These are phyloP conservation scores for Hypoxylon cercidicola DNA, from an alignment of 495 filamentous ascomycete genomes.

Conservation along the genomic window DNA sequence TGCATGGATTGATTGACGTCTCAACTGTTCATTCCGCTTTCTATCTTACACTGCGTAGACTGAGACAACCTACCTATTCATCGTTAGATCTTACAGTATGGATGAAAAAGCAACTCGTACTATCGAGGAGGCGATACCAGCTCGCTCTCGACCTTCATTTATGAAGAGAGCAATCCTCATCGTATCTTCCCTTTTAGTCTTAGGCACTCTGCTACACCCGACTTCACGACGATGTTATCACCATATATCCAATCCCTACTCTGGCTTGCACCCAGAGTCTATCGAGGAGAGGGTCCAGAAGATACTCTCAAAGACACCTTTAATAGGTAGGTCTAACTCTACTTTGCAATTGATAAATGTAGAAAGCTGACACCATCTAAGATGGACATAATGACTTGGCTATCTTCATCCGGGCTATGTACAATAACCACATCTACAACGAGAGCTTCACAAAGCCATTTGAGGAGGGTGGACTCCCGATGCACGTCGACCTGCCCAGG, in stretches of 20 bases:
- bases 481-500: conserved; percentile 84
- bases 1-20: conserved; percentile 3
- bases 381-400: conserved; percentile 95
- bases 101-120: conserved; percentile 18
- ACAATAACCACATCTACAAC: conserved; percentile 81
- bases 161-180: conserved; percentile 25
- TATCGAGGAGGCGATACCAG: conserved; percentile 8
- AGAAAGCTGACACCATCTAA: conserved; percentile 47
- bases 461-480: conserved; percentile 68
- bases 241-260: conserved; percentile 31
- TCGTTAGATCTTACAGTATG: conserved; percentile 15
- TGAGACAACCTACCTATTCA: conserved; percentile 11
- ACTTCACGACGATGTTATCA: conserved; percentile 34
- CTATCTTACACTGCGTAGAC: conserved; percentile 12
- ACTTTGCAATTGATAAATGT: conserved; percentile 6
- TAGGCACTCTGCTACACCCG: conserved; percentile 37
- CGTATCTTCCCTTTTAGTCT: conserved; percentile 23
- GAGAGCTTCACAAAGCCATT: conserved; percentile 76
- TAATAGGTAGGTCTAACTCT: conserved; percentile 72
- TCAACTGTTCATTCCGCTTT: conserved; percentile 4
- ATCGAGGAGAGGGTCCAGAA: conserved; percentile 73
- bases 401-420: conserved; percentile 72
- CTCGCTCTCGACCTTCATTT: conserved; percentile 25
- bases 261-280: conserved; percentile 44
- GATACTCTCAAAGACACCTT: conserved; percentile 76